Percentiles rank a stretch among this genome's conserved stretches.
These are phyloP conservation scores for Neopestalotiopsis sp. DNA, from an alignment of 2,329 filamentous ascomycete genomes.

Conservation along the genomic window DNA sequence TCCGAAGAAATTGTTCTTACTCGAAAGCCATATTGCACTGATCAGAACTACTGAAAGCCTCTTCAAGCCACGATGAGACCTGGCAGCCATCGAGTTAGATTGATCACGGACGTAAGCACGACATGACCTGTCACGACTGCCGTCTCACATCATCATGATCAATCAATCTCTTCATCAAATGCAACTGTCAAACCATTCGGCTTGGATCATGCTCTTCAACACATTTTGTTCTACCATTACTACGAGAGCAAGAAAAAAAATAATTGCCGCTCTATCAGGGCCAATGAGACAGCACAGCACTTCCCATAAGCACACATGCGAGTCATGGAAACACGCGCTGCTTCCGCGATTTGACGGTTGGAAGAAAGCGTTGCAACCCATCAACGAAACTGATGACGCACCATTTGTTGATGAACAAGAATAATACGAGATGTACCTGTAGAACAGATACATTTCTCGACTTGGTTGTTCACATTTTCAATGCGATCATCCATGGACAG, in stretches of 20 bases:
- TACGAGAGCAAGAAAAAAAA: not conserved
- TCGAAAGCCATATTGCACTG: too few species aligned
- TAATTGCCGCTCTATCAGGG: not conserved
- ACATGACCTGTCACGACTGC: slow-evolving; percentile 3
- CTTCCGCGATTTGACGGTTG: slow-evolving; percentile 7
- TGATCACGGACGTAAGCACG: not conserved
- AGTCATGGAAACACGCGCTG: slow-evolving; percentile 13
- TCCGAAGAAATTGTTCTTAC: too few species aligned
- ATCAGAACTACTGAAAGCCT: too few species aligned
- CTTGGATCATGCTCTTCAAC: slow-evolving; percentile 7
- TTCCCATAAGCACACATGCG: not conserved
- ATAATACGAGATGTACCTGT: not conserved
- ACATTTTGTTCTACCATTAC: not conserved
- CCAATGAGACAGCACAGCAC: slow-evolving; percentile 6
- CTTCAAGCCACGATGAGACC: not conserved
- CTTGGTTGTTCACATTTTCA: not conserved
- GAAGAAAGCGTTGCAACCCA: slow-evolving; percentile 6
- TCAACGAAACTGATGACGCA: slow-evolving; percentile 8
- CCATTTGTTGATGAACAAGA: not conserved
- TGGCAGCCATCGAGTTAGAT: not conserved
- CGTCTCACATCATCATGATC: slow-evolving; percentile 7
- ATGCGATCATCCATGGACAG: not conserved
- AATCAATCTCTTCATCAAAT: not conserved
- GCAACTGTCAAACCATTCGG: not conserved
- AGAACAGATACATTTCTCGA: not conserved